Evolutionary conservation across 768 basidiomycete genomes (phyloP).

Genomic region (Russula vinacea): DNA sequence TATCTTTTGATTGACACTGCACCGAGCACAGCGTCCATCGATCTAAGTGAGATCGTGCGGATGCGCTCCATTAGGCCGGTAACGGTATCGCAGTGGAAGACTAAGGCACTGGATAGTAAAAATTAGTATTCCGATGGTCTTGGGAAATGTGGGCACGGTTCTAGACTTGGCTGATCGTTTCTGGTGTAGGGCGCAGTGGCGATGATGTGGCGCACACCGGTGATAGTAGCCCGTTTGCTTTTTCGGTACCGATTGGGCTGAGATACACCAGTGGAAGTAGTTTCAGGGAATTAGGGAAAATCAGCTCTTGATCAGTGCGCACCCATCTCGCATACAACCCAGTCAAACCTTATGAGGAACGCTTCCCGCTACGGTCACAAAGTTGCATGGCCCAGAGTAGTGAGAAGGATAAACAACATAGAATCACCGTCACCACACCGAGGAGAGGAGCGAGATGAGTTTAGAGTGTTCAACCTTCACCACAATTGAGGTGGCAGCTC

Average conservation of each 20-base stretch:
- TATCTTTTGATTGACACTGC: background rate
- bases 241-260: background rate
- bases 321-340: background rate
- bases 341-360: background rate
- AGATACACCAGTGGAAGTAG: background rate
- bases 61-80: background rate
- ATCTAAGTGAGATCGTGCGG: constrained; percentile 2
- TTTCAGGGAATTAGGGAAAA: background rate
- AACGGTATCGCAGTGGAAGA: background rate
- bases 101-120: background rate
- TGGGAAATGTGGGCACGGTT: background rate
- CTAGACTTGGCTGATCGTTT: background rate
- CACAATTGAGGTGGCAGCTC: background rate
- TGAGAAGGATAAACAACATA: background rate
- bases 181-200: background rate
- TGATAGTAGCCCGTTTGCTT: background rate
- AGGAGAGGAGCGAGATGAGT: background rate
- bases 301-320: background rate
- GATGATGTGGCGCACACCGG: constrained; percentile 7
- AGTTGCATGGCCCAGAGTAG: background rate
- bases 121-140: background rate
- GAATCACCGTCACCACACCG: background rate
- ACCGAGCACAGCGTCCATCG: background rate
- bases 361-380: background rate
- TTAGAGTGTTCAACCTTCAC: constrained; percentile 3